These are phyloP conservation scores for Prunus yedoensis DNA, from an alignment of 331 rosid species.

Conservation along the genomic window DNA sequence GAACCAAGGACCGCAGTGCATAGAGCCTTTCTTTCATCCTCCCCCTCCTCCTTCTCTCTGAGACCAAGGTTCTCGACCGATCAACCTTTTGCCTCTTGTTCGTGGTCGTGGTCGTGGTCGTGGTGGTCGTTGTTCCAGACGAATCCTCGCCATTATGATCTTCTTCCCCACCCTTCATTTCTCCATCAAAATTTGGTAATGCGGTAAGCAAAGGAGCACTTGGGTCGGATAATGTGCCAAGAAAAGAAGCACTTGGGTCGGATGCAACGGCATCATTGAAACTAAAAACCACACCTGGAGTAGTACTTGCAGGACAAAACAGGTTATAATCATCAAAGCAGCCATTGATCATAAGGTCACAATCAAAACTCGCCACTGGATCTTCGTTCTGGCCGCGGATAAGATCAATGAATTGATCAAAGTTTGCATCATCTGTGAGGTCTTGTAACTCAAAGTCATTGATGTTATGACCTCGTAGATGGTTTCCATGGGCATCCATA, in stretches of 20 bases:
- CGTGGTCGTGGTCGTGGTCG: neutral
- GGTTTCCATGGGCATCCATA: constrained; percentile 35
- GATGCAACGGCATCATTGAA: constrained; percentile 19
- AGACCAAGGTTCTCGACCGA: constrained; percentile 69
- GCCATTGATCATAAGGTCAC: constrained; percentile 37
- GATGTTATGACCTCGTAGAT: constrained; percentile 19
- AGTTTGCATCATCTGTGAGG: constrained; percentile 51
- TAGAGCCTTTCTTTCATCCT: constrained; percentile 92
- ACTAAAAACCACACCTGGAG: constrained; percentile 25
- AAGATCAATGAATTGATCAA: constrained; percentile 63
- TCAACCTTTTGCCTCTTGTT: constrained; percentile 52
- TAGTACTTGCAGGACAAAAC: constrained; percentile 20
- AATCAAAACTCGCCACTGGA: constrained; percentile 36
- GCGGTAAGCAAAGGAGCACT: constrained; percentile 40
- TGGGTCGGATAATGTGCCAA: constrained; percentile 44
- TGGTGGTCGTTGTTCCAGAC: constrained; percentile 35
- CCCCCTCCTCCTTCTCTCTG: constrained; percentile 75
- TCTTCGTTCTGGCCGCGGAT: constrained; percentile 60
- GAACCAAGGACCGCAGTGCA: constrained; percentile 82
- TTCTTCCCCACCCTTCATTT: constrained; percentile 33
- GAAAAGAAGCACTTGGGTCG: constrained; percentile 44
- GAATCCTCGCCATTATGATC: constrained; percentile 47
- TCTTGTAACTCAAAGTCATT: constrained; percentile 58
- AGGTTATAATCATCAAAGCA: constrained; percentile 41
- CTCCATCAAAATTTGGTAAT: constrained; percentile 45